Conservation (phyloP, 495 filamentous ascomycete genomes). For the Penicillium egyptiacum region DNA sequence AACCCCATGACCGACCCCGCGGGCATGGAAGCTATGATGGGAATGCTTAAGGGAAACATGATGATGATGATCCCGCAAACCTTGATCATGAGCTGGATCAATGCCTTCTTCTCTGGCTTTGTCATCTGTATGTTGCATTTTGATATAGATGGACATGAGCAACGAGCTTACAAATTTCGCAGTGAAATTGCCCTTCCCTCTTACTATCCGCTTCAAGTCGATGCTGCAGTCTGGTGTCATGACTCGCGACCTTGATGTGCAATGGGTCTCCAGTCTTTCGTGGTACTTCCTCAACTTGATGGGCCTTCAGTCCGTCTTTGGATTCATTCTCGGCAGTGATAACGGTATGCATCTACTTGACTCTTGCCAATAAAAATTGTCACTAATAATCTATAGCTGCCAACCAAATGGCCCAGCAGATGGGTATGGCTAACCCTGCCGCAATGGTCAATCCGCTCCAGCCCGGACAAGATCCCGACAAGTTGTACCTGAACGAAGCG, state of each 20-base stretch:
- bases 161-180: conserved; percentile 20
- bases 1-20: conserved; percentile 98
- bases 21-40: conserved; percentile 99
- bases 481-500: conserved; percentile 84
- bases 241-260: conserved; percentile 91
- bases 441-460: conserved; percentile 75
- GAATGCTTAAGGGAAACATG: conserved; percentile 99
- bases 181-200: conserved; percentile 98
- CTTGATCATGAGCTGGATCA: conserved; percentile 99
- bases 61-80: conserved; percentile 99
- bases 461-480: conserved; percentile 92
- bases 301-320: conserved; percentile 95
- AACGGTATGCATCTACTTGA: conserved; percentile 63
- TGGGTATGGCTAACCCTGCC: conserved; percentile 76
- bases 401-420: conserved; percentile 91
- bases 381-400: conserved; percentile 61
- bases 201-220: conserved; percentile 97
- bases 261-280: conserved; percentile 96
- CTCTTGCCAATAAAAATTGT: neutral
- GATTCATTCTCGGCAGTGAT: conserved; percentile 91
- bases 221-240: conserved; percentile 97
- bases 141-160: neutral
- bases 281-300: conserved; percentile 99
- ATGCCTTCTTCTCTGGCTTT: conserved; percentile 96
- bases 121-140: conserved; percentile 74